A percentile compares a stretch with the other conserved stretches of the same genome.
phyloP scores from a whole-genome alignment of 768 basidiomycete species.

The Kwoniella botswanensis region DNA sequence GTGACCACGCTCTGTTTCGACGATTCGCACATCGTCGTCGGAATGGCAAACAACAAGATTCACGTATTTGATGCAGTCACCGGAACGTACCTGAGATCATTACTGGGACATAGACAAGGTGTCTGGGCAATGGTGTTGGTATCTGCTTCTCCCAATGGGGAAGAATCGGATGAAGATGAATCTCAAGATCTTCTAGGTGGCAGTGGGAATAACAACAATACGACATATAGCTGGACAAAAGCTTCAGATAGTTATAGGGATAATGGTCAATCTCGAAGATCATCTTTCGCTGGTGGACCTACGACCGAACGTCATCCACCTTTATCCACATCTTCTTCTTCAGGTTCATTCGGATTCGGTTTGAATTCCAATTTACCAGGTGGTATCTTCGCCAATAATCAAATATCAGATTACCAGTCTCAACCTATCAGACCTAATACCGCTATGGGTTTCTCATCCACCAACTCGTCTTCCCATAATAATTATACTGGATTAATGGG shows the following conservation, averaged over 20 bases:
- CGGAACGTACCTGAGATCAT: slow-evolving; percentile 74
- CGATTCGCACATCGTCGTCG: slow-evolving; percentile 80
- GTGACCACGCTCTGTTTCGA: slow-evolving; percentile 89
- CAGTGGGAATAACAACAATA: background rate
- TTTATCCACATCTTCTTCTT: background rate
- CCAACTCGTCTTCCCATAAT: background rate
- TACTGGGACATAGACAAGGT: slow-evolving; percentile 84
- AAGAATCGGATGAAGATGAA: slow-evolving; percentile 5
- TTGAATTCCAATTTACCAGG: slow-evolving; percentile 7
- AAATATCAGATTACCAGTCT: background rate
- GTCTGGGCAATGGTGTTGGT: slow-evolving; percentile 91
- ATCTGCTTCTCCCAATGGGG: slow-evolving; percentile 56
- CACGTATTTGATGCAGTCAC: slow-evolving; percentile 81
- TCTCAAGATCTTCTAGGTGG: slow-evolving; percentile 61
- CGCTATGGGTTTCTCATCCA: slow-evolving; percentile 35
- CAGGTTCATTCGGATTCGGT: background rate
- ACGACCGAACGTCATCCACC: slow-evolving; percentile 20
- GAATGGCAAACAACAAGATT: slow-evolving; percentile 81
- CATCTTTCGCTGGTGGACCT: slow-evolving; percentile 29
- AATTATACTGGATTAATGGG: background rate
- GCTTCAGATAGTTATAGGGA: slow-evolving; percentile 32
- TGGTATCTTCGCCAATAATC: slow-evolving; percentile 11
- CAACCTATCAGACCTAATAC: slow-evolving; percentile 22
- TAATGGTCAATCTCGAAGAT: slow-evolving; percentile 35
- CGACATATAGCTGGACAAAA: slow-evolving; percentile 2